Evolutionary conservation across 495 filamentous ascomycete genomes (phyloP).

Genomic region (Hypoxylon lienhwacheense): DNA sequence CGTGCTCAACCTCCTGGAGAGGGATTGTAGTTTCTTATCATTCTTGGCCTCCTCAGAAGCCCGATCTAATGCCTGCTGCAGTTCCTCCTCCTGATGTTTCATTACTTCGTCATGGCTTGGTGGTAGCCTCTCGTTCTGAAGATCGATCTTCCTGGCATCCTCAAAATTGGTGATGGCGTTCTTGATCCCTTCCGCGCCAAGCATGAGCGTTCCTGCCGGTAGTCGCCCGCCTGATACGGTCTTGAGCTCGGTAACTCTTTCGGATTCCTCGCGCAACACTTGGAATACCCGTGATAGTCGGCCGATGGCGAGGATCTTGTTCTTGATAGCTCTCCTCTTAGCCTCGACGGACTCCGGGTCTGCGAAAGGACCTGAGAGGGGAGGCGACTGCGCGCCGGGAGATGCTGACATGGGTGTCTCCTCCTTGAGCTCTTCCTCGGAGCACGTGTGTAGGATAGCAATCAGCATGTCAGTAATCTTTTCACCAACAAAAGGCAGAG

Average conservation of each 20-base stretch:
- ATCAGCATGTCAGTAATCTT: slow-evolving; percentile 99
- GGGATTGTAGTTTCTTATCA: slow-evolving; percentile 77
- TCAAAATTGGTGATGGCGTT: slow-evolving; percentile 97
- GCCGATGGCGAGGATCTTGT: slow-evolving; percentile 98
- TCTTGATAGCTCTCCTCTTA: slow-evolving; percentile 95
- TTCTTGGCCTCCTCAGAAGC: slow-evolving; percentile 87
- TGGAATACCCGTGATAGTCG: slow-evolving; percentile 98
- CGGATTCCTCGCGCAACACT: slow-evolving; percentile 94
- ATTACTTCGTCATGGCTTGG: slow-evolving; percentile 90
- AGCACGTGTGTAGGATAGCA: slow-evolving; percentile 95
- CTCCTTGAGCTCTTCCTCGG: slow-evolving; percentile 90
- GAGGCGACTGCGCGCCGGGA: slow-evolving; percentile 69
- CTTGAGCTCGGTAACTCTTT: slow-evolving; percentile 95
- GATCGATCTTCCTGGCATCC: slow-evolving; percentile 95
- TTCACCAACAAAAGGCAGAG: slow-evolving; percentile 95
- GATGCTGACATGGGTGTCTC: slow-evolving; percentile 65
- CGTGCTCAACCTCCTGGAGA: slow-evolving; percentile 94
- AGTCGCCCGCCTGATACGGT: slow-evolving; percentile 91
- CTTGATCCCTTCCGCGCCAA: slow-evolving; percentile 97
- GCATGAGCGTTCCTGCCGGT: slow-evolving; percentile 94
- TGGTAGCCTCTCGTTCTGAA: slow-evolving; percentile 93
- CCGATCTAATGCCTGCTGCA: slow-evolving; percentile 78
- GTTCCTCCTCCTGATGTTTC: slow-evolving; percentile 73
- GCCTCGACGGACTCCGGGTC: slow-evolving; percentile 86
- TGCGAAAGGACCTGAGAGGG: slow-evolving; percentile 51